Percentiles rank a stretch among this genome's conserved stretches.
Evolutionary conservation across 257 asterid species (phyloP).

Genomic region (Solanum piurae): DNA sequence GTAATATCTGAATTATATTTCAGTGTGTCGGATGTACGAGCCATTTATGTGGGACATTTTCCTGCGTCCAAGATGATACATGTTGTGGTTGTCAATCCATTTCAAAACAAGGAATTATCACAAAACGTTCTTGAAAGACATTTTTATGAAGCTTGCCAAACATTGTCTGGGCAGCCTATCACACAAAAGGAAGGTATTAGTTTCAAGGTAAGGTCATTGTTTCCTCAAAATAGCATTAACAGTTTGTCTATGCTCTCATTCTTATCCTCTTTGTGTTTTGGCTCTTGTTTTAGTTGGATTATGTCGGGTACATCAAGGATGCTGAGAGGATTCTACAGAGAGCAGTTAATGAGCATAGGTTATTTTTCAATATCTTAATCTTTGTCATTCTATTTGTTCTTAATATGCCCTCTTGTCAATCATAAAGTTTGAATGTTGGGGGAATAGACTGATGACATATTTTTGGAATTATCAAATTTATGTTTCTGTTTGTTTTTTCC

Average conservation of each 20-base stretch:
- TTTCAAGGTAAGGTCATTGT: constrained; percentile 51
- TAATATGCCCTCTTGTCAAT: neutral
- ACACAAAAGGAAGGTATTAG: constrained; percentile 36
- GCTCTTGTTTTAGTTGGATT: constrained; percentile 46
- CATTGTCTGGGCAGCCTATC: constrained; percentile 40
- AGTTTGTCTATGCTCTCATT: constrained; percentile 3
- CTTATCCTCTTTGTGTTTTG: neutral
- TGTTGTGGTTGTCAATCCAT: constrained; percentile 84
- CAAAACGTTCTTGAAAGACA: constrained; percentile 81
- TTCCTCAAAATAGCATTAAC: neutral
- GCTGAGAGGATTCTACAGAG: constrained; percentile 73
- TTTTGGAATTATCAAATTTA: neutral
- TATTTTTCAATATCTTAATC: constrained; percentile 6
- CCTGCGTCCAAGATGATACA: constrained; percentile 62
- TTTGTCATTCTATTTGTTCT: neutral
- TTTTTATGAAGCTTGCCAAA: constrained; percentile 75
- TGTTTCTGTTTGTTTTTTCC: neutral
- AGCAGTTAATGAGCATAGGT: constrained; percentile 72
- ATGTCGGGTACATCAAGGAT: constrained; percentile 68
- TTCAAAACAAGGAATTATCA: constrained; percentile 81
- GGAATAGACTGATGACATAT: neutral
- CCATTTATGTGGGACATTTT: constrained; percentile 72
- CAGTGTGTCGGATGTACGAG: constrained; percentile 88
- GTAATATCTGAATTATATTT: constrained; percentile 11
- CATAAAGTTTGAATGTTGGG: neutral